Conservation (phyloP, 129 eudicot species). For the Daucus carota region DNA sequence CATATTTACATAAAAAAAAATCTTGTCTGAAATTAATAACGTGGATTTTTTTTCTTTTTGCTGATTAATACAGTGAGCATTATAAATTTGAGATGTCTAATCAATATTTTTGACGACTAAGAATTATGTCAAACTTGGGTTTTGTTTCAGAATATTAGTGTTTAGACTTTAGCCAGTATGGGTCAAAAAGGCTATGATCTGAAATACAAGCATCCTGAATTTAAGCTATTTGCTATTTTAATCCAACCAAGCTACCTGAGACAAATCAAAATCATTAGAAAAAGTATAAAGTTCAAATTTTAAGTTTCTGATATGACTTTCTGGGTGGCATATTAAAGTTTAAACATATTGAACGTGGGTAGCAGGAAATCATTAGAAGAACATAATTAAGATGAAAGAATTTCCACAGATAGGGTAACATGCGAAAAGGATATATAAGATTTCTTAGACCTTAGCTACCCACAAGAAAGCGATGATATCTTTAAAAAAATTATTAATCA, state of each 20-base stretch:
- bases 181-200: not conserved
- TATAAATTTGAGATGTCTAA: not conserved
- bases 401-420: not conserved
- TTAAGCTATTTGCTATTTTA: not conserved
- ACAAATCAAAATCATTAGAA: not conserved
- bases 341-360: not conserved
- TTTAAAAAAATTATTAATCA: not conserved
- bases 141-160: not conserved
- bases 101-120: not conserved
- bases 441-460: not conserved
- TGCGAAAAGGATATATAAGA: not conserved
- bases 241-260: not conserved
- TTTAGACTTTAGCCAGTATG: not conserved
- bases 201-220: not conserved
- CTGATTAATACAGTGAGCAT: not conserved
- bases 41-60: not conserved
- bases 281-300: not conserved
- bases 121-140: too few species aligned
- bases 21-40: not conserved
- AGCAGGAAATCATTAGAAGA: not conserved
- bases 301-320: not conserved
- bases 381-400: not conserved
- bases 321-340: not conserved
- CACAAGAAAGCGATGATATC: not conserved
- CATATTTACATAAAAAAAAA: not conserved